A percentile compares a stretch with the other conserved stretches of the same genome.
phyloP scores from a whole-genome alignment of 257 asterid genomes.

The Ocimum tenuiflorum region DNA sequence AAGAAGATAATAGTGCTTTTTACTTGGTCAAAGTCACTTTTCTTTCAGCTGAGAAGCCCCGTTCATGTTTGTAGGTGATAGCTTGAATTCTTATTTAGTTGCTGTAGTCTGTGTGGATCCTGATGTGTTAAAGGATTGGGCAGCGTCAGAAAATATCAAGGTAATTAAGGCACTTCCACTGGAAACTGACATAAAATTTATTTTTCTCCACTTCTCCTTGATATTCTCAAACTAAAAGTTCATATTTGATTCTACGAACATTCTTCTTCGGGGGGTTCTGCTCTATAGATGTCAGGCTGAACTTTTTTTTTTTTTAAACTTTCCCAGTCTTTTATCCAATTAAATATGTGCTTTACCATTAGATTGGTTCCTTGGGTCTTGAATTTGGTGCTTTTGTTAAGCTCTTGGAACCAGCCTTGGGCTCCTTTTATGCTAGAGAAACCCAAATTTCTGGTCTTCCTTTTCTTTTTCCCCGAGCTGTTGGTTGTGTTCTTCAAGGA shows the following conservation, averaged over 20 bases:
- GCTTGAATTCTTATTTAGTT: constrained; percentile 78
- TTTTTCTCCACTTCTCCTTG: background rate
- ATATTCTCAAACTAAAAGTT: background rate
- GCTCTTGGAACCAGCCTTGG: background rate
- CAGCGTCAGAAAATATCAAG: constrained; percentile 75
- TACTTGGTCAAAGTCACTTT: background rate
- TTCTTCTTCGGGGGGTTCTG: background rate
- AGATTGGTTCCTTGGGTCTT: background rate
- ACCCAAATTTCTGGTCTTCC: too few species aligned
- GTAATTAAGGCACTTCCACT: constrained; percentile 30
- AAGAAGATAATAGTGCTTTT: constrained; percentile 21
- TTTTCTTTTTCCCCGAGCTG: too few species aligned
- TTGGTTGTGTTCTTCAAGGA: too few species aligned
- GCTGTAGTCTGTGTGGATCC: constrained; percentile 80
- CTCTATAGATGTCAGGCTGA: background rate
- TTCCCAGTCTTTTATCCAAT: background rate
- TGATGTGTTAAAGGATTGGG: constrained; percentile 77
- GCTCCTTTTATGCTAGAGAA: too few species aligned
- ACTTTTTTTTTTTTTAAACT: background rate
- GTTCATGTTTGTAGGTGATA: constrained; percentile 53
- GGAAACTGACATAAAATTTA: background rate
- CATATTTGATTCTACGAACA: background rate
- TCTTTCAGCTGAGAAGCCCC: constrained; percentile 19
- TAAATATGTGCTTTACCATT: background rate
- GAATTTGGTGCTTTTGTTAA: background rate